A percentile compares a stretch with the other conserved stretches of the same genome.
Conservation (phyloP, 1,284 basidiomycete genomes). For the Baeospora myosura region DNA sequence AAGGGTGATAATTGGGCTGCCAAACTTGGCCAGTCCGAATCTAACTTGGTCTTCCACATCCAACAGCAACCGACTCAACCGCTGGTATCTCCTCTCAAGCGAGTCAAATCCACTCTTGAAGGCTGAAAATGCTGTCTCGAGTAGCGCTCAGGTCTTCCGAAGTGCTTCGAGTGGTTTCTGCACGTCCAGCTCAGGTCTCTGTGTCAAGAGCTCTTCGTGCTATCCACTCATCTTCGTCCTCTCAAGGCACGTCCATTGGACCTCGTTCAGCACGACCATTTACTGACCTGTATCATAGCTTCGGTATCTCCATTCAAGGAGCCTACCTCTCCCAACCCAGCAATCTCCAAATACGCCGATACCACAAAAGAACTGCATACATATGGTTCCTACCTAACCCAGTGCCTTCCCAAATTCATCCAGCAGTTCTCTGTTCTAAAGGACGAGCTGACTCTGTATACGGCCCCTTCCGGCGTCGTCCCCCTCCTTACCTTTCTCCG, state of each 20-base stretch:
- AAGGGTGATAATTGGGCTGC: too few species aligned
- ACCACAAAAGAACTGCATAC: conserved; percentile 75
- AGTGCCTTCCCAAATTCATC: conserved; percentile 89
- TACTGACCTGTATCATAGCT: conserved; percentile 27
- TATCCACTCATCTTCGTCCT: conserved; percentile 39
- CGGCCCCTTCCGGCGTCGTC: conserved; percentile 76
- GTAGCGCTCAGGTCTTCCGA: conserved; percentile 18
- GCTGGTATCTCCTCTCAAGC: too few species aligned
- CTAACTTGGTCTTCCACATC: too few species aligned
- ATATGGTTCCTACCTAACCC: conserved; percentile 85
- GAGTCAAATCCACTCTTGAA: too few species aligned
- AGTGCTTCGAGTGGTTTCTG: conserved; percentile 8
- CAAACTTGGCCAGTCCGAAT: too few species aligned
- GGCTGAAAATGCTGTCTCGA: background rate
- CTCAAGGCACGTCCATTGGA: conserved; percentile 36
- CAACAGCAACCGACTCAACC: too few species aligned
- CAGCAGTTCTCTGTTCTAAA: conserved; percentile 98
- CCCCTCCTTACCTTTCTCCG: conserved; percentile 91
- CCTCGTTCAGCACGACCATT: background rate
- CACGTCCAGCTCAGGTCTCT: too few species aligned
- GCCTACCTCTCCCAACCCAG: conserved; percentile 79
- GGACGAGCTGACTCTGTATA: conserved; percentile 92
- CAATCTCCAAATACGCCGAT: conserved; percentile 60
- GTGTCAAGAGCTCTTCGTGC: conserved; percentile 19
- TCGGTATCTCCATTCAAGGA: conserved; percentile 79